Base-by-base conservation (phyloP, 371 early-diverging fungal species). In the Mortierella sp. region DNA sequence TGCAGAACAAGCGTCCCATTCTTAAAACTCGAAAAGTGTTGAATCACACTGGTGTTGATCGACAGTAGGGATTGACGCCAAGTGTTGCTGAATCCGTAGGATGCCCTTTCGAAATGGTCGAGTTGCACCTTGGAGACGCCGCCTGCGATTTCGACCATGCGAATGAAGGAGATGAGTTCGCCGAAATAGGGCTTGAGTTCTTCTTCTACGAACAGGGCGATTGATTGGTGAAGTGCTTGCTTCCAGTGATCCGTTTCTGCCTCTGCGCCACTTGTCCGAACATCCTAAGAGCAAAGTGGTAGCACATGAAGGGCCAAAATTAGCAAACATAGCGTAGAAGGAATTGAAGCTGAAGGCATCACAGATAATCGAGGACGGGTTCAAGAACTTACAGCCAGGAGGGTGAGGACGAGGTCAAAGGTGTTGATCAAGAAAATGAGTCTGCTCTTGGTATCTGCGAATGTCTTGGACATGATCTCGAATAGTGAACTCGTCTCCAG, bases 361-460 rank as follows among this genome's bases (percentile, higher is more conserved):
- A 24, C 10, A 24, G 31, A 37, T 9, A 9, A 40, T 1, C 5
- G 2, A 40, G 19, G 37, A 10, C 3, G 21, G 3, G 9, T 5
- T 40, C 50, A 5, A 19, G 1, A 5, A 75, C 88, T 71, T 86
- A 82, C 88, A 13, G 91, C 90, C 51, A 98, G 90, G 21, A 97
- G 94, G 0, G 94, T 90, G 21, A 93, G 88, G 43, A 98, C 93
- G 31, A 96, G 89, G 78, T 98, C 98, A 79, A 95, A 95, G 79
- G 97, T 98, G 90, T 98, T 98, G 82, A 98, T 96, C 75, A 96
- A 87, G 73, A 97, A 97, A 16, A 96, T 93, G 70, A 94, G 90
- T 34, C 94, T 88, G 50, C 90, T 91, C 71, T 94, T 93, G 28
- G 89, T 87, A 69, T 95, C 95, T 4, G 90, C 74, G 75, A 96